Evolutionary conservation across 2,329 filamentous ascomycete genomes (phyloP), one percentile per base, ranked within the genome.

Genomic region (Fusarium setosum): DNA sequence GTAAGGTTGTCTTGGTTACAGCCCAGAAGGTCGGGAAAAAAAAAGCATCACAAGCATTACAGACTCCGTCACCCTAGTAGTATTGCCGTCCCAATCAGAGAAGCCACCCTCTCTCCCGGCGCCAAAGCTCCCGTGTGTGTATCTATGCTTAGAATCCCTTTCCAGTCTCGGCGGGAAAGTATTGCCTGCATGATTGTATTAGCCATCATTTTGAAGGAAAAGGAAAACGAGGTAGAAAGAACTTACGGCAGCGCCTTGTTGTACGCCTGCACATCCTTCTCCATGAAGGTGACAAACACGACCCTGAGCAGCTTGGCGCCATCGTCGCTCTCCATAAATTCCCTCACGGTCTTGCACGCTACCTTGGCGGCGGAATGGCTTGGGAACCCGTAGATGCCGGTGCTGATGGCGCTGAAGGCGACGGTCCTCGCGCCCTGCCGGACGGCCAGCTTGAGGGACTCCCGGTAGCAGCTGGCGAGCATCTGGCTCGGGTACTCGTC

Each of bases 311-410:
- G 76, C 69, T 83, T 85, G 20, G 73, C 57, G 2, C 81, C 82
- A 12, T 81, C 71, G 5, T 81, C 69, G 5, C 78, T 74, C 17
- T 84, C 81, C n/a, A 90, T 71, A 62, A 88, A 90, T 32, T 79
- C 74, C 54, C 84, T 82, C 10, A 90, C 84, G 1, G 86, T 77
- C 29, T 84, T 81, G 51, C 91, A 84, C 2, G 93, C 96, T 10
- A 90, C 84, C n/a, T 82, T 76, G 0, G 93, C 93, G 1, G 95
- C 96, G 37, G 89, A 85, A 1, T 74, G 65, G 69, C 88, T 92
- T 0, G 95, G 95, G 74, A 96, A 98, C 1, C 93, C 93, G 74
- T 97, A 98, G 2, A 97, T 77, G 1, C 95, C 96, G 1, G 95
- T 97, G 73, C 94, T 97, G 60, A 98, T 85, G 18, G 88, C 90